Evolutionary conservation across 2,329 filamentous ascomycete species (phyloP).

Genomic region (Cryphonectria naterciae): DNA sequence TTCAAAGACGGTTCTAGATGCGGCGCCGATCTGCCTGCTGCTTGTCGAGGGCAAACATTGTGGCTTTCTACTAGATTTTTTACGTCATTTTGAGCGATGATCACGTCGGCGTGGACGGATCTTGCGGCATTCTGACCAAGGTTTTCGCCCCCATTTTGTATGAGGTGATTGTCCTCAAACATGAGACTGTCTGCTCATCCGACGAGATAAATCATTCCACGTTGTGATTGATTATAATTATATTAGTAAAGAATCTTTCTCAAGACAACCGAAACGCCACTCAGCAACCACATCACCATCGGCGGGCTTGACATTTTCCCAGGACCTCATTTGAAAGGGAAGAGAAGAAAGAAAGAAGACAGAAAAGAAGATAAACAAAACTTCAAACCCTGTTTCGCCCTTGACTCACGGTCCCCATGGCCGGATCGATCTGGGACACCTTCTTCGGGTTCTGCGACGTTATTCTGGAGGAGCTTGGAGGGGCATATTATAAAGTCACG

Average conservation of each 20-base stretch:
- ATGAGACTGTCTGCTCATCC: background rate
- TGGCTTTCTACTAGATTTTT: background rate
- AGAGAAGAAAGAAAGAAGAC: too few species aligned
- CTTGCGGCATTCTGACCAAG: background rate
- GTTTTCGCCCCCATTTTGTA: background rate
- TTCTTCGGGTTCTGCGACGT: constrained; percentile 19
- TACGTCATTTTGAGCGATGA: background rate
- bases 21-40: background rate
- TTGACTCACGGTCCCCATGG: background rate
- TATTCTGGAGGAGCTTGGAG: constrained; percentile 18
- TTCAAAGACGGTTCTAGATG: background rate
- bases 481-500: constrained; percentile 13
- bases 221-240: background rate
- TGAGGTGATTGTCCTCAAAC: background rate
- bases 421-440: constrained; percentile 4
- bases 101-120: background rate
- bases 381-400: background rate
- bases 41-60: background rate
- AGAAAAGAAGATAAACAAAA: too few species aligned
- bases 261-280: background rate
- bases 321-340: background rate
- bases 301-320: background rate
- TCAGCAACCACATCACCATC: too few species aligned
- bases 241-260: background rate
- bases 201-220: background rate